Evolutionary conservation across 2,329 filamentous ascomycete species (phyloP), one percentile per base, ranked within the genome.

Genomic region (Fusarium caatingaense): DNA sequence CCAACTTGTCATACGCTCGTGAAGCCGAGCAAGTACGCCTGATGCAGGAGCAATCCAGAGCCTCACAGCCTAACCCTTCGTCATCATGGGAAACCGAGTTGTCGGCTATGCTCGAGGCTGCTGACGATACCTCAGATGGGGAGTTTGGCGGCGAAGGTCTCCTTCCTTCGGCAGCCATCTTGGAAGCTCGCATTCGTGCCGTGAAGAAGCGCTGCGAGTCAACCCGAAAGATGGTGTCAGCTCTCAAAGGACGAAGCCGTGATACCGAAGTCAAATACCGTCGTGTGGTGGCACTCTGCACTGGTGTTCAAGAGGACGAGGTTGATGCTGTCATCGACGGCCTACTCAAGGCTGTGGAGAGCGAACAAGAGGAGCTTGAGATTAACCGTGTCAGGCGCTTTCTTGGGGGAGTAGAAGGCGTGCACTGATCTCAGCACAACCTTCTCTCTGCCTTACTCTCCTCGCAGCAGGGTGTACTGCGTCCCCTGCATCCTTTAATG

Each of bases 231-330:
- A 88, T 91, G 72, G 90, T 93, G 3, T 86, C 87, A 20, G 87
- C 87, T 8, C 86, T 99, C 11, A 91, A 93, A 77, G 90, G 91
- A 30, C 90, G 92, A 64, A 95, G 93, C 73, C 91, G 90, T 7
- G 94, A 97, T 56, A 85, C 97, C 6, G 95, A 97, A 76, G 85
- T 91, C 71, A 93, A 96, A 80, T 98, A 98, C 78, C 88, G 94
- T 27, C 92, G 91, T 71, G 93, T 98, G 30, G 93, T 99, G 25
- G 90, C 92, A 56, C 83, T 98, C 15, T 98, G 95, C 77, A 97
- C 94, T 0, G 90, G 89, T 11, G 92, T 94, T 34, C 86, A 89
- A 1, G 93, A 97, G 66, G 85, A 86, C 11, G 88, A 93, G 61
- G 92, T 98, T 16, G 96, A 98, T 73, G 88, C 88, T 60, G 88